A percentile compares a stretch with the other conserved stretches of the same genome.
These are phyloP conservation scores for Filobasidium floriforme DNA, from an alignment of 768 basidiomycete genomes.

Conservation along the genomic window DNA sequence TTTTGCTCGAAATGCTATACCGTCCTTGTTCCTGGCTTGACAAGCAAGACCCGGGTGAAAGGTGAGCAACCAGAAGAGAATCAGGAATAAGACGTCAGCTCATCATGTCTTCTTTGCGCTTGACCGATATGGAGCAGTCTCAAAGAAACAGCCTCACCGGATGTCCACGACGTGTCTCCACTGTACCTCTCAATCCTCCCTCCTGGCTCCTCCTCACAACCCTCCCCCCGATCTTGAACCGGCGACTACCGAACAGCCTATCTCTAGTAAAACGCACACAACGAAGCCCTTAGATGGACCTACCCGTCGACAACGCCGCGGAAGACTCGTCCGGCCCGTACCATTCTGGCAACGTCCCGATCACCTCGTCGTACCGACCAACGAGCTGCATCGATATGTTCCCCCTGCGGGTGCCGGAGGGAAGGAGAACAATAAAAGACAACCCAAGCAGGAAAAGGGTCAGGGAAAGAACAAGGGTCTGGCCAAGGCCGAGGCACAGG, in stretches of 20 bases:
- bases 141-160: neutral
- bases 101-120: too few species aligned
- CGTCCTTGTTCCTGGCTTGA: constrained; percentile 61
- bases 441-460: too few species aligned
- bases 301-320: neutral
- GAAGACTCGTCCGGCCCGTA: neutral
- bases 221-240: neutral
- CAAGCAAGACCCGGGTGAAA: constrained; percentile 59
- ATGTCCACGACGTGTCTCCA: neutral
- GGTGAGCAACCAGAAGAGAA: constrained; percentile 44
- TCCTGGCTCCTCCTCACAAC: neutral
- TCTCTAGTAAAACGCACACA: neutral
- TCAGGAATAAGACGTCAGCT: too few species aligned
- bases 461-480: neutral
- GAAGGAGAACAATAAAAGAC: neutral
- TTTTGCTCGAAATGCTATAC: constrained; percentile 63
- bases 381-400: neutral
- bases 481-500: neutral
- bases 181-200: neutral
- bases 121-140: neutral
- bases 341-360: neutral
- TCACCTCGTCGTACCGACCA: neutral
- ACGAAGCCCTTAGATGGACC: neutral
- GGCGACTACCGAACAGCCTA: neutral
- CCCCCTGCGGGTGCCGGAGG: neutral